These are phyloP conservation scores for Curvularia sp. DNA, from an alignment of 2,329 filamentous ascomycete genomes.

Conservation along the genomic window DNA sequence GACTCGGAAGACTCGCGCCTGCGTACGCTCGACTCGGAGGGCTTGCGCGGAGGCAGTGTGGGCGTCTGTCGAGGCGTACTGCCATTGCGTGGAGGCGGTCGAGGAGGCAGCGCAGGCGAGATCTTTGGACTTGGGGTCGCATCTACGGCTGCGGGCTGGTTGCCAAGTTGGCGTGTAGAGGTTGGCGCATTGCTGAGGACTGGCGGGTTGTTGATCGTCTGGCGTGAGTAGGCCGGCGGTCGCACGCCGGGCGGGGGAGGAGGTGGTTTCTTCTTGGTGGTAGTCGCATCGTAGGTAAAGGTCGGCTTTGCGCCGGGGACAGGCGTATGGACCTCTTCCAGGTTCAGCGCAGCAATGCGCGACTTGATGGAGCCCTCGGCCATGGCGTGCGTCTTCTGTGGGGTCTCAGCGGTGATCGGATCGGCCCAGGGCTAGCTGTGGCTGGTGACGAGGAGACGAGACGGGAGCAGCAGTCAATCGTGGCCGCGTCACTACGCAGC, in stretches of 20 bases:
- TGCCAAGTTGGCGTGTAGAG: conserved; percentile 46
- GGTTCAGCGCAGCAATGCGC: conserved; percentile 57
- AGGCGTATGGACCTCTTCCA: conserved; percentile 53
- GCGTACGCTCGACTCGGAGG: conserved; percentile 50
- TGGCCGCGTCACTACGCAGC: conserved; percentile 9
- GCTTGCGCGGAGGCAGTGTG: conserved; percentile 54
- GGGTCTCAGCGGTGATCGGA: conserved; percentile 16
- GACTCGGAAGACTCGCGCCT: conserved; percentile 56
- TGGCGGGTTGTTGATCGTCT: conserved; percentile 52
- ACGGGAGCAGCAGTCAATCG: conserved; percentile 12
- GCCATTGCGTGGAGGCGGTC: conserved; percentile 58
- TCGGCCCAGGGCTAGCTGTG: conserved; percentile 16
- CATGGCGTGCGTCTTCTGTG: conserved; percentile 35
- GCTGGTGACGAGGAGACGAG: conserved; percentile 13
- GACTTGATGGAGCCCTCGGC: conserved; percentile 51
- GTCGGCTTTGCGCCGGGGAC: conserved; percentile 46
- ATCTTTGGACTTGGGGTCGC: conserved; percentile 28
- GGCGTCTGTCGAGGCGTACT: conserved; percentile 50
- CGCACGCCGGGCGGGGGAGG: conserved; percentile 49
- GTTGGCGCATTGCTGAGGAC: conserved; percentile 47
- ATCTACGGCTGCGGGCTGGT: conserved; percentile 44
- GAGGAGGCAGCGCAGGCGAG: conserved; percentile 45
- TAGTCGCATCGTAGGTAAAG: conserved; percentile 45
- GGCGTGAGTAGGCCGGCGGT: conserved; percentile 41
- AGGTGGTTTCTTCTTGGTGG: conserved; percentile 46